phyloP scores from a whole-genome alignment of 805 yeast genomes.

The Hanseniaspora nectarophila region DNA sequence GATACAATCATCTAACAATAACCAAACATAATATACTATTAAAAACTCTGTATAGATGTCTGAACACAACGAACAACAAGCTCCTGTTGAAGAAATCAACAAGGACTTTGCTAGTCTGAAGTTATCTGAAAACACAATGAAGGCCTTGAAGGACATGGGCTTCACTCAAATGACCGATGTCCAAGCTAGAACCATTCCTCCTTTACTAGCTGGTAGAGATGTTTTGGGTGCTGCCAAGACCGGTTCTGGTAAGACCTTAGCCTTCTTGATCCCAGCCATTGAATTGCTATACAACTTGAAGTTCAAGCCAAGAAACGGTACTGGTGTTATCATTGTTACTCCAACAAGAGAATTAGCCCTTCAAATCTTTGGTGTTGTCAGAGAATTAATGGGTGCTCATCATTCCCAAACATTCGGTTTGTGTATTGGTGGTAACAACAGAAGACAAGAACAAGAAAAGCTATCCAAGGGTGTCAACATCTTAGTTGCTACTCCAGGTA shows the following conservation, averaged over 20 bases:
- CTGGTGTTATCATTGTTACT: constrained; percentile 89
- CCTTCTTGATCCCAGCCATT: constrained; percentile 90
- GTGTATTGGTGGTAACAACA: constrained; percentile 96
- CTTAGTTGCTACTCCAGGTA: constrained; percentile 94
- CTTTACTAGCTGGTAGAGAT: constrained; percentile 89
- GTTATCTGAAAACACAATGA: constrained; percentile 68
- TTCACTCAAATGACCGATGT: constrained; percentile 86
- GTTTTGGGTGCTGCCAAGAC: constrained; percentile 99
- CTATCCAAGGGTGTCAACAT: constrained; percentile 85
- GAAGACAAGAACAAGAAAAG: constrained; percentile 95
- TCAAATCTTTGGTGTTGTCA: constrained; percentile 94
- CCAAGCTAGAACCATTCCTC: constrained; percentile 92
- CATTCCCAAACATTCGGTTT: constrained; percentile 93
- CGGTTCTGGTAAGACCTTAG: constrained; percentile 96
- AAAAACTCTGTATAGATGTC: neutral
- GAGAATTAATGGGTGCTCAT: constrained; percentile 73
- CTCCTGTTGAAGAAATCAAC: constrained; percentile 17
- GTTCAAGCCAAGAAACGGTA: constrained; percentile 96
- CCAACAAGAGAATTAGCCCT: constrained; percentile 97
- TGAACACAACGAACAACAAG: constrained; percentile 1
- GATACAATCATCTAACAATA: too few relatives aligned
- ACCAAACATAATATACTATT: neutral
- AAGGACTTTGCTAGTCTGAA: constrained; percentile 39
- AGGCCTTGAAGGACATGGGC: constrained; percentile 79
- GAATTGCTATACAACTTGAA: constrained; percentile 80